Conservation (phyloP, 2,329 filamentous ascomycete genomes). For the Cordyceps cateniannulata region DNA sequence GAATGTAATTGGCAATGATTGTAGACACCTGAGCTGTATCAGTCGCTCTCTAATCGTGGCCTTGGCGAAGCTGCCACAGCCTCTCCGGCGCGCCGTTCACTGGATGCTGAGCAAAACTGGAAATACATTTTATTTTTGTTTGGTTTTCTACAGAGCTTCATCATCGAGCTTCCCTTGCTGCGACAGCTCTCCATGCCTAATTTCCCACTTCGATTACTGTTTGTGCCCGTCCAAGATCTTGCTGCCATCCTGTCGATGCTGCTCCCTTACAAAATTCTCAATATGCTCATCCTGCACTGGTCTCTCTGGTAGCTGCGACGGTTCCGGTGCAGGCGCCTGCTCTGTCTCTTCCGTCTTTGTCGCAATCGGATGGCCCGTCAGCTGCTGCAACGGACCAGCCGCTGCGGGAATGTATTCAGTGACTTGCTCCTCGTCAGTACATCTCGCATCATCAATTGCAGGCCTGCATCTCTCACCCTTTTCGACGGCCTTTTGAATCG, state of each 20-base stretch:
- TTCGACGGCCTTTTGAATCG: slow-evolving; percentile 1
- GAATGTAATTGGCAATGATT: neutral
- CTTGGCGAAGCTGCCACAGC: no score
- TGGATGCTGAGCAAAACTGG: no score
- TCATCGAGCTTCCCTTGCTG: neutral
- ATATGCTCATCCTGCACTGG: slow-evolving; percentile 43
- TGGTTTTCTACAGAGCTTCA: no score
- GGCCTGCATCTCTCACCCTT: neutral
- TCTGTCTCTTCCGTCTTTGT: slow-evolving; percentile 13
- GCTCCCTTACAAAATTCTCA: slow-evolving; percentile 46
- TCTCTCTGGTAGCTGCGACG: slow-evolving; percentile 34
- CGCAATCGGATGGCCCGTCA: slow-evolving; percentile 21
- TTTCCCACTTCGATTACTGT: neutral
- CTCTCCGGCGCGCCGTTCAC: no score
- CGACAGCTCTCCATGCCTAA: neutral
- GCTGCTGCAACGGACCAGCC: slow-evolving; percentile 33
- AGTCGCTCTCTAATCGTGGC: no score
- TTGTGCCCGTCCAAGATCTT: slow-evolving; percentile 18
- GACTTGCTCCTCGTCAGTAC: slow-evolving; percentile 22
- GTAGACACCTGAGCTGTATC: no score
- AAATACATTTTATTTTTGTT: no score
- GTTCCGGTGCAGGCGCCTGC: slow-evolving; percentile 1
- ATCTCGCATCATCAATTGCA: neutral
- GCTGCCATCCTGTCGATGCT: slow-evolving; percentile 36
- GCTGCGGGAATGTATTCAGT: slow-evolving; percentile 38